These are phyloP conservation scores for Trypanosomatidae sp. DNA, from an alignment of 208 protist genomes.

Conservation along the genomic window DNA sequence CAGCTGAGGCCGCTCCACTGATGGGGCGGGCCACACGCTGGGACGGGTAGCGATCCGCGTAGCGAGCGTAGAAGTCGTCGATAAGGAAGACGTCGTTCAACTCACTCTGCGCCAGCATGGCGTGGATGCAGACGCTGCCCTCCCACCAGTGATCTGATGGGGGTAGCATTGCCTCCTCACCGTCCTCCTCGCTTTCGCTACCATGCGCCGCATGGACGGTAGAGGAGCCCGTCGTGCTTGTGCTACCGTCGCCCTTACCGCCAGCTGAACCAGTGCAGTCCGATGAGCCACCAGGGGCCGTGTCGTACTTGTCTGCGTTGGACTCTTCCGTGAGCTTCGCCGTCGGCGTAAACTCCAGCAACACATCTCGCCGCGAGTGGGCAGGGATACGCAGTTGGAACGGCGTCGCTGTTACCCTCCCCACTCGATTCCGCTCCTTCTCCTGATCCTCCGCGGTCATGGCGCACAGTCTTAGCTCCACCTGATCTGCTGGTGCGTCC, in stretches of 20 bases:
- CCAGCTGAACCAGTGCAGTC: not conserved
- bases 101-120: conserved; percentile 60
- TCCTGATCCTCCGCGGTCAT: conserved; percentile 39
- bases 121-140: conserved; percentile 77
- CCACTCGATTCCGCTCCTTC: conserved; percentile 38
- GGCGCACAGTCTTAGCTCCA: conserved; percentile 58
- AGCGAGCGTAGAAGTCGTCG: conserved; percentile 85
- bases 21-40: conserved; percentile 30
- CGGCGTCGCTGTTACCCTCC: conserved; percentile 51
- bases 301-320: not conserved
- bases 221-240: no score
- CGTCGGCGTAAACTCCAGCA: conserved; percentile 77
- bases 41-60: conserved; percentile 66
- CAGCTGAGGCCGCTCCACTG: conserved; percentile 2
- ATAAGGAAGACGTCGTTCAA: conserved; percentile 91
- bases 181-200: conserved; percentile 35
- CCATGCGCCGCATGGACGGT: not conserved
- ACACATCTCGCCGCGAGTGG: conserved; percentile 59
- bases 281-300: not conserved
- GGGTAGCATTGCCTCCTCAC: conserved; percentile 48
- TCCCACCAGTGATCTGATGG: conserved; percentile 47
- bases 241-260: not conserved
- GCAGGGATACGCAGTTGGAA: conserved; percentile 66
- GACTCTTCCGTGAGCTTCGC: conserved; percentile 29
- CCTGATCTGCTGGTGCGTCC: conserved; percentile 48